Conservation (phyloP, 139 green algal genomes). For the Chlorella sorokiniana region DNA sequence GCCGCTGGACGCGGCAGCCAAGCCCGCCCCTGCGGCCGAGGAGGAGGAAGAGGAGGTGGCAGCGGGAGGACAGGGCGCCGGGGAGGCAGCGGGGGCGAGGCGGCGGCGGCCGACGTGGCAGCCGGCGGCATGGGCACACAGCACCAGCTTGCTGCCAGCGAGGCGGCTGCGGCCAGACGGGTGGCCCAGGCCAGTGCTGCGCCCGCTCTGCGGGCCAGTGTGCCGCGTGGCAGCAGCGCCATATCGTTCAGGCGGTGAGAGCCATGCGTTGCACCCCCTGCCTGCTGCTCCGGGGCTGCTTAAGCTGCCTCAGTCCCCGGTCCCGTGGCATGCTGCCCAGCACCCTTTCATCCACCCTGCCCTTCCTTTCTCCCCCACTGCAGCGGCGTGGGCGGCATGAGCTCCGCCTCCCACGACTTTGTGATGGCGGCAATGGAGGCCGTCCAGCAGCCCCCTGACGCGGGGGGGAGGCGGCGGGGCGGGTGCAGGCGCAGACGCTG, state of each 20-base stretch:
- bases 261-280: no score
- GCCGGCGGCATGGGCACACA: background rate
- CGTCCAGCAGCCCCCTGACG: background rate
- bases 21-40: background rate
- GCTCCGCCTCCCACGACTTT: background rate
- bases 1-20: background rate
- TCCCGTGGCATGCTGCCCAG: background rate
- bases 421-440: background rate
- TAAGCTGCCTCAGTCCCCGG: no score
- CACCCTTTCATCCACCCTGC: background rate
- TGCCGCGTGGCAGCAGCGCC: background rate
- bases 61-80: background rate
- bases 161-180: background rate
- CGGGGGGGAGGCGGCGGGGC: no score
- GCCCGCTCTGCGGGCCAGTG: background rate
- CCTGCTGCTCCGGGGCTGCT: no score
- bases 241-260: no score
- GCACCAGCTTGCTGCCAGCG: background rate
- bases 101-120: background rate
- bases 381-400: background rate
- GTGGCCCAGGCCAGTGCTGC: background rate
- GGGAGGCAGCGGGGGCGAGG: background rate
- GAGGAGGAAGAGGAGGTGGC: background rate
- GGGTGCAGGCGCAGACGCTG: no score
- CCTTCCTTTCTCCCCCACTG: background rate